Conservation (phyloP, 805 yeast genomes). For the Lipomyces orientalis region DNA sequence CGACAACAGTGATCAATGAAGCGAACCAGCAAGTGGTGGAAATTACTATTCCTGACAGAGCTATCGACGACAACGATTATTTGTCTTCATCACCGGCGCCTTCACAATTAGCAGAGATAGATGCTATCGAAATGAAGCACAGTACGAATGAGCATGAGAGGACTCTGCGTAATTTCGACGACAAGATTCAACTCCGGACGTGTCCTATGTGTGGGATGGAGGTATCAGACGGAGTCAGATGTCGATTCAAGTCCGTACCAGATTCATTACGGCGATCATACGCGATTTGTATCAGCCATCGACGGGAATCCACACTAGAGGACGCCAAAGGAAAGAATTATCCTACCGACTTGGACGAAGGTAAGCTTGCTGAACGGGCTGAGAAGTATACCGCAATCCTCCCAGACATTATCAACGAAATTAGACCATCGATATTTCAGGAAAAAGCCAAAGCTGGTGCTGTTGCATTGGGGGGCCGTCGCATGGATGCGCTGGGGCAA, state of each 20-base stretch:
- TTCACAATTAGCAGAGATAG: neutral
- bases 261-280: slow-evolving; percentile 24
- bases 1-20: neutral
- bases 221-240: slow-evolving; percentile 15
- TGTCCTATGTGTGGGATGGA: slow-evolving; percentile 29
- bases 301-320: slow-evolving; percentile 12
- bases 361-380: slow-evolving; percentile 16
- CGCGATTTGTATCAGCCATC: slow-evolving; percentile 32
- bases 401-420: slow-evolving; percentile 21
- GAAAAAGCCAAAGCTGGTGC: slow-evolving; percentile 26
- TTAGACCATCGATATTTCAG: slow-evolving; percentile 16
- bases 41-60: neutral
- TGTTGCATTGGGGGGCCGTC: slow-evolving; percentile 3
- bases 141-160: neutral
- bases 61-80: slow-evolving; percentile 4
- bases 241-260: slow-evolving; percentile 12
- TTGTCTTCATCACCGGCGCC: neutral
- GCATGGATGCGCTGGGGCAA: slow-evolving; percentile 30
- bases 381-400: slow-evolving; percentile 1
- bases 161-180: neutral
- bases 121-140: neutral
- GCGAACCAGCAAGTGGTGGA: neutral
- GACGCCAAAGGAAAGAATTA: slow-evolving; percentile 22
- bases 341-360: slow-evolving; percentile 26
- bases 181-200: slow-evolving; percentile 12